phyloP scores from a whole-genome alignment of 1,284 basidiomycete species.

The Austroboletus sp. region DNA sequence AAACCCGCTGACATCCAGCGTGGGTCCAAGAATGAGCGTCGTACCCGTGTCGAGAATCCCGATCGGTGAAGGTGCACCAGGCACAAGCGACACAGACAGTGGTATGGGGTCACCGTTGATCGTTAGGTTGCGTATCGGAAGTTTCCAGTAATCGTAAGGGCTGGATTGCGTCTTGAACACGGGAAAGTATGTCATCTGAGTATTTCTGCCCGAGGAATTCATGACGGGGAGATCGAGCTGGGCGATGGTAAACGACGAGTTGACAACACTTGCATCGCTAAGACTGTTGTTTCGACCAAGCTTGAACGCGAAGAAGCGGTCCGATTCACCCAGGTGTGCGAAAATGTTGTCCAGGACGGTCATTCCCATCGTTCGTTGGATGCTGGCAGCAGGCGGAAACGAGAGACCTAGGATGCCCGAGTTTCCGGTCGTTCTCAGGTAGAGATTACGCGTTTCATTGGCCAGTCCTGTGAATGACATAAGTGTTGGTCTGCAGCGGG shows the following conservation, averaged over 20 bases:
- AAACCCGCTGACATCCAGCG: slow-evolving; percentile 45
- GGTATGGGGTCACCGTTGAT: slow-evolving; percentile 38
- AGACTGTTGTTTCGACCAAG: slow-evolving; percentile 35
- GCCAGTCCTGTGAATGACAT: slow-evolving; percentile 39
- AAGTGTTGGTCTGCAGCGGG: not conserved
- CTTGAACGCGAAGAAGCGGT: slow-evolving; percentile 48
- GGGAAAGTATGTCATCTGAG: slow-evolving; percentile 36
- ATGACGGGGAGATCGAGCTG: slow-evolving; percentile 40
- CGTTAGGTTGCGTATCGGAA: slow-evolving; percentile 42
- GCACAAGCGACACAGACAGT: slow-evolving; percentile 44
- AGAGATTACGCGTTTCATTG: slow-evolving; percentile 40
- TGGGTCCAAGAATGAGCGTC: slow-evolving; percentile 51
- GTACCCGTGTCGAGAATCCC: slow-evolving; percentile 56
- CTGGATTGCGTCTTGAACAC: slow-evolving; percentile 38
- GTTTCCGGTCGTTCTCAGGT: slow-evolving; percentile 42
- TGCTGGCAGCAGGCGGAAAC: slow-evolving; percentile 46
- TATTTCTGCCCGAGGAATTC: slow-evolving; percentile 29
- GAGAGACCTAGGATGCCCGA: slow-evolving; percentile 55
- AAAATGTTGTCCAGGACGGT: slow-evolving; percentile 48
- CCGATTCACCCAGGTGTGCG: slow-evolving; percentile 35
- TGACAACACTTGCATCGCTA: slow-evolving; percentile 17
- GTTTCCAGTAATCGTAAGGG: slow-evolving; percentile 54
- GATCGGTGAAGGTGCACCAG: slow-evolving; percentile 39
- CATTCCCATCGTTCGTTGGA: slow-evolving; percentile 39
- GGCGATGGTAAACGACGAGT: slow-evolving; percentile 50